Evolutionary conservation across 768 basidiomycete species (phyloP), one percentile per base, ranked within the genome.

Genomic region (Boletellus ananas): DNA sequence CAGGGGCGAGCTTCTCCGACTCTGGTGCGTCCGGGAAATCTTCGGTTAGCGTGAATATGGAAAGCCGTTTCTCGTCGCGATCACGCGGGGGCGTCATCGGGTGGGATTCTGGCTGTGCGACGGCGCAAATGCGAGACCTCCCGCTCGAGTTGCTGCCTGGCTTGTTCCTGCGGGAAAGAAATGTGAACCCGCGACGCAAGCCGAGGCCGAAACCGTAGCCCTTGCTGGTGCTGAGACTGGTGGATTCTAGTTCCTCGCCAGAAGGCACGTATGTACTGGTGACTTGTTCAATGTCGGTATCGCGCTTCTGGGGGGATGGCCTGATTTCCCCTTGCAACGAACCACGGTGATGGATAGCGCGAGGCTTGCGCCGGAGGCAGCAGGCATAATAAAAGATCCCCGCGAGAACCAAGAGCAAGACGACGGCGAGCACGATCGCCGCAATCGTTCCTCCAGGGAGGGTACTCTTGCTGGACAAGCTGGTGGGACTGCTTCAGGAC

Each of bases 401-500:
- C 9, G 76, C 50, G 4, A 81, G 51, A 25, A 84, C 46, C 57
- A 81, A 70, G 23, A 76, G 73, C 9, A 88, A 68, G 17, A 80
- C 62, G 18, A 75, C 74, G 3, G 79, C 84, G 2, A 89, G 71
- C 10, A 74, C 76, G 27, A 86, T 70, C 0, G 85, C 87, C 17
- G 85, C 85, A 47, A 87, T 80, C 2, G 85, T 81, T 37, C 86
- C 84, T 52, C 69, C 69, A 2, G 78, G 51, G 17, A 74, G 67
- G 1, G 73, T 66, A 31, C 43, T 45, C 29, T 49, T 43, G 34
- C 49, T 50, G 4, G 57, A 50, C 6, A 56, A 34, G 44, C 45
- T 52, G 36, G 65, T 45, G 10, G 58, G 50, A 47, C 54, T 50
- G 33, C 62, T 61, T 53, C 33, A 35, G n/a, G 27, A 53, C 7